Conservation (phyloP, 306 rosid species). For the Ammopiptanthus mongolicus region DNA sequence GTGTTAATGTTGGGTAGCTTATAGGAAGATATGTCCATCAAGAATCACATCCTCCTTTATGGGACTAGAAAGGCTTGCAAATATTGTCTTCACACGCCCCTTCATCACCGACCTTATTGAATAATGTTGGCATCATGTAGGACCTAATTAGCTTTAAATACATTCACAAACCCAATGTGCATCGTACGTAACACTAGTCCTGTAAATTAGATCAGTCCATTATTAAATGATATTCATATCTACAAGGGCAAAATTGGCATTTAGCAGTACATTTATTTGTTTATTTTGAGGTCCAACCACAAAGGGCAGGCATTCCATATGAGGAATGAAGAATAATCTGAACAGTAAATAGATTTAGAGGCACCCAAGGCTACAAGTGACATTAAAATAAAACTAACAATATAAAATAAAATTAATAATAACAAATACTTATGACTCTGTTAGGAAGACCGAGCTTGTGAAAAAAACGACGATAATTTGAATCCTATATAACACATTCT, state of each 20-base stretch:
- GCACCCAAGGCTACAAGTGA: constrained; percentile 6
- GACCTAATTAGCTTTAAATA: constrained; percentile 10
- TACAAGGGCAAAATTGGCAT: background rate
- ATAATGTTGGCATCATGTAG: constrained; percentile 22
- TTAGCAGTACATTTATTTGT: background rate
- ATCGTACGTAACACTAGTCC: background rate
- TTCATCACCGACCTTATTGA: constrained; percentile 28
- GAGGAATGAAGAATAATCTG: background rate
- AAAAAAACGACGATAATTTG: too few species aligned
- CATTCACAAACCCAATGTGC: background rate
- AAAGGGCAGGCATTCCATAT: background rate
- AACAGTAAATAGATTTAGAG: constrained; percentile 17
- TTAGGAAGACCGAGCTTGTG: too few species aligned
- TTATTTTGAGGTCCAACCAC: background rate
- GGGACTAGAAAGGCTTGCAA: constrained; percentile 24
- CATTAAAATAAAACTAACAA: background rate
- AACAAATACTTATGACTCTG: too few species aligned
- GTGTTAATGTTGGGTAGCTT: background rate
- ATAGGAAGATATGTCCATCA: constrained; percentile 2
- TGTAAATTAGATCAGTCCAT: background rate
- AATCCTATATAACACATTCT: too few species aligned
- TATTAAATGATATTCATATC: background rate
- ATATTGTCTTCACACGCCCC: constrained; percentile 34
- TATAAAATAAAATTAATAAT: too few species aligned
- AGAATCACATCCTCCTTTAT: constrained; percentile 2